Base-by-base conservation (phyloP, 139 green algal species). In the Pleodorina starrii region DNA sequence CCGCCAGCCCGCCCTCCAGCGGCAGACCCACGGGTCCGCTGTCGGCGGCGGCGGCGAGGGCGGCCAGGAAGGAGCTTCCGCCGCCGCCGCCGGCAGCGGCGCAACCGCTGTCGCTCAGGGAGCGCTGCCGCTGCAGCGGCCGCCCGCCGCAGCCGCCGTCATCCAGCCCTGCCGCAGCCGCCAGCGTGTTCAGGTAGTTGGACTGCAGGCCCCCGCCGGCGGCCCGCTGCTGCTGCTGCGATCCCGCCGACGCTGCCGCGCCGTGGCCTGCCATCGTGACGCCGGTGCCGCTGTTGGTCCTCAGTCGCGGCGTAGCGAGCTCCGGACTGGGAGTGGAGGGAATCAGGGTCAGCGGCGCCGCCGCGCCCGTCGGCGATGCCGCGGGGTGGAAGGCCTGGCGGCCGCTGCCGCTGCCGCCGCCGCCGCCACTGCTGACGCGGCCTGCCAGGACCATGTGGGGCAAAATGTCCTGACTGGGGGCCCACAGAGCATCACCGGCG, bases 51-150 rank as follows among this genome's bases (percentile, higher is more conserved):
- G 46, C 75, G 11, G n/a, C 46, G 16, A 29, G 29, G 14, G 75
- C 75, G 25, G 75, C 75, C 73, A 81, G 73, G 46, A 83, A 83
- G 25, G 75, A n/a, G n/a, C n/a, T n/a, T n/a, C n/a, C n/a, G n/a
- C n/a, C n/a, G n/a, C n/a, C n/a, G n/a, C n/a, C n/a, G n/a, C n/a
- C n/a, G n/a, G n/a, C n/a, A n/a, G n/a, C 44, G 25, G 44, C 44
- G 48, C 32, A 84, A 51, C 78, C 78, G 54, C 78, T 74, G 57
- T 85, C 78, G 16, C 78, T 85, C 0, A 85, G 10, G 23, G 78
- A 73, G 2, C 78, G 78, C 54, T n/a, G 48, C 48, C 77, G 77
- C 77, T 16, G 74, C 42, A 43, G 72, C 27, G 36, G 25, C 27
- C 29, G 10, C 36, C 75, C 75, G 44, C 27, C 75, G 75, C 46